Evolutionary conservation across 2,329 filamentous ascomycete species (phyloP).

Genomic region (Coleophoma eucalyptorum): DNA sequence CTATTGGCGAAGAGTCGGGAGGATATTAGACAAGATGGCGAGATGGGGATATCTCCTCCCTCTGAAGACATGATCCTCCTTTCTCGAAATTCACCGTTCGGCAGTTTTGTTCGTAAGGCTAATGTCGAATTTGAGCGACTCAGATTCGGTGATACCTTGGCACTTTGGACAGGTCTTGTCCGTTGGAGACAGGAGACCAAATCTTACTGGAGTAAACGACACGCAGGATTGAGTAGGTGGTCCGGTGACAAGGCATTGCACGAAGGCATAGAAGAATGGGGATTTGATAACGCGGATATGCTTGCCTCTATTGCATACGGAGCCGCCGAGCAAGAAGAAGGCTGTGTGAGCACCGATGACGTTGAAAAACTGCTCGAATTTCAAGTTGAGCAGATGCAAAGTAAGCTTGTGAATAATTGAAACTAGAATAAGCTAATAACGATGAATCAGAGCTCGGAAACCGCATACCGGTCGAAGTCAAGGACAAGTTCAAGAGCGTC

Average conservation of each 20-base stretch:
- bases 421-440: no score
- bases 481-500: conserved; percentile 65
- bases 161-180: conserved; percentile 80
- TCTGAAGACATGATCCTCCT: conserved; percentile 54
- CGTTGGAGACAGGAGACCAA: conserved; percentile 76
- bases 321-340: conserved; percentile 24
- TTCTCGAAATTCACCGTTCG: conserved; percentile 73
- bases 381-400: conserved; percentile 84
- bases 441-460: conserved; percentile 62
- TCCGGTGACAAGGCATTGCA: conserved; percentile 56
- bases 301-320: conserved; percentile 25
- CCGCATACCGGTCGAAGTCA: conserved; percentile 72
- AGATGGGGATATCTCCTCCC: conserved; percentile 45
- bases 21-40: conserved; percentile 51
- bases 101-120: conserved; percentile 72
- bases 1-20: conserved; percentile 61
- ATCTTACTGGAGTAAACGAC: conserved; percentile 50
- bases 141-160: conserved; percentile 73
- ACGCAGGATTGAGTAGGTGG: conserved; percentile 40
- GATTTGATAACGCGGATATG: conserved; percentile 39
- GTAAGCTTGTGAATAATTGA: conserved; percentile 36
- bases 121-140: conserved; percentile 77
- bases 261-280: conserved; percentile 46
- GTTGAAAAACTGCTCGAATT: conserved; percentile 80
- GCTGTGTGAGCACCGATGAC: conserved; percentile 68